Percentiles rank a stretch among this genome's conserved stretches.
These are phyloP conservation scores for Melampsora americana DNA, from an alignment of 1,284 basidiomycete species.

Conservation along the genomic window DNA sequence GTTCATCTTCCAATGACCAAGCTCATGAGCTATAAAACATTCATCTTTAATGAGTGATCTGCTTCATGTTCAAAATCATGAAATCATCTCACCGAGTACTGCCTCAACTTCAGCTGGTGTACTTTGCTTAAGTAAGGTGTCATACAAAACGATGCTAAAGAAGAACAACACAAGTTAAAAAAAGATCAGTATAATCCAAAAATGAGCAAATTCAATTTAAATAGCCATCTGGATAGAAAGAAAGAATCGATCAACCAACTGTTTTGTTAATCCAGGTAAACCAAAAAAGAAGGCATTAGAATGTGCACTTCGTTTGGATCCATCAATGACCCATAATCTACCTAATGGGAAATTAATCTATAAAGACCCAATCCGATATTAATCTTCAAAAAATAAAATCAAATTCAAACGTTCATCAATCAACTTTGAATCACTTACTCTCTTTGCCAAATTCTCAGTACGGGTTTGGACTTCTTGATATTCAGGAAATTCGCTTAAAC, in stretches of 20 bases:
- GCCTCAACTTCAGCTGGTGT: slow-evolving; percentile 85
- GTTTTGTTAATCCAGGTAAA: slow-evolving; percentile 19
- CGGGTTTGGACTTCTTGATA: slow-evolving; percentile 39
- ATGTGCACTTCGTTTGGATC: slow-evolving; percentile 88
- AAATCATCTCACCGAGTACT: slow-evolving; percentile 58
- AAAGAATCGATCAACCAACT: neutral
- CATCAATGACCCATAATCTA: slow-evolving; percentile 93
- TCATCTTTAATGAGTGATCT: slow-evolving; percentile 53
- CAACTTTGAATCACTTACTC: slow-evolving; percentile 14
- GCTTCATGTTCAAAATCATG: no score
- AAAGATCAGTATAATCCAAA: neutral
- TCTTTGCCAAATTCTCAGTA: slow-evolving; percentile 26
- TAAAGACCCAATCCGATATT: slow-evolving; percentile 54
- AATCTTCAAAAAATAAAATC: no score
- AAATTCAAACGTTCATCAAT: no score
- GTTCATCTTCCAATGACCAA: slow-evolving; percentile 85
- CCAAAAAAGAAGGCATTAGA: slow-evolving; percentile 68
- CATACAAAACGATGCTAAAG: slow-evolving; percentile 85
- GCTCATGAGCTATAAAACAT: slow-evolving; percentile 68
- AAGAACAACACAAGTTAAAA: slow-evolving; percentile 8
- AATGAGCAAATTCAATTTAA: slow-evolving; percentile 53
- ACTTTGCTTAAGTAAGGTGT: slow-evolving; percentile 88
- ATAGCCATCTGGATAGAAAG: slow-evolving; percentile 25
- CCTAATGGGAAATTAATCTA: slow-evolving; percentile 82
- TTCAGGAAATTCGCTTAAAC: slow-evolving; percentile 39